Percentiles rank a stretch among this genome's conserved stretches.
These are phyloP conservation scores for Ustilago bromivora DNA, from an alignment of 1,284 basidiomycete species.

Conservation along the genomic window DNA sequence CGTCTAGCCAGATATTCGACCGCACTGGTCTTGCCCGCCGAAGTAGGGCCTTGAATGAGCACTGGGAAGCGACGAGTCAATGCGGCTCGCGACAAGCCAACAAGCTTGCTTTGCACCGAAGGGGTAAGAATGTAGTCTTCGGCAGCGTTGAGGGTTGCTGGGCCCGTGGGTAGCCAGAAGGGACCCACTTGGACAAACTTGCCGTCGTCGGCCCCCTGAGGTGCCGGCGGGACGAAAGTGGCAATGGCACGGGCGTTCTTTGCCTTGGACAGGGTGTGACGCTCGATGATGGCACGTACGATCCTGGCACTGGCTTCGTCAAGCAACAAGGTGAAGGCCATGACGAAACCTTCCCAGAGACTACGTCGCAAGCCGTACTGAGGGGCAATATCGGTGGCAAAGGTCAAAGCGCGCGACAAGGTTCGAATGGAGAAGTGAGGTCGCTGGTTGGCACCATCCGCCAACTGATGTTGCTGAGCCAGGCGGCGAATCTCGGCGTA, in stretches of 20 bases:
- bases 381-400: slow-evolving; percentile 84
- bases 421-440: slow-evolving; percentile 99
- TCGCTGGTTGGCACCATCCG: slow-evolving; percentile 92
- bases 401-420: slow-evolving; percentile 88
- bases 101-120: slow-evolving; percentile 93
- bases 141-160: slow-evolving; percentile 72
- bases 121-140: slow-evolving; percentile 94
- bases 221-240: slow-evolving; percentile 58
- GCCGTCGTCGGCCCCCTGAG: slow-evolving; percentile 35
- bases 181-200: slow-evolving; percentile 82
- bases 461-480: slow-evolving; percentile 82
- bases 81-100: slow-evolving; percentile 91
- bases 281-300: slow-evolving; percentile 80
- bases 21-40: slow-evolving; percentile 96
- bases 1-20: slow-evolving; percentile 93
- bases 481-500: slow-evolving; percentile 86
- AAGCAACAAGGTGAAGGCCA: slow-evolving; percentile 97
- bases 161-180: slow-evolving; percentile 88
- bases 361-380: slow-evolving; percentile 82
- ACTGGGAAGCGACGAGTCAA: slow-evolving; percentile 91
- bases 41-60: slow-evolving; percentile 97
- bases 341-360: slow-evolving; percentile 94
- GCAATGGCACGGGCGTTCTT: slow-evolving; percentile 75
- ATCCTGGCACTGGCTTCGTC: slow-evolving; percentile 80
- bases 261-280: slow-evolving; percentile 83